Conservation (phyloP, 129 eudicot species). For the Centella asiatica region DNA sequence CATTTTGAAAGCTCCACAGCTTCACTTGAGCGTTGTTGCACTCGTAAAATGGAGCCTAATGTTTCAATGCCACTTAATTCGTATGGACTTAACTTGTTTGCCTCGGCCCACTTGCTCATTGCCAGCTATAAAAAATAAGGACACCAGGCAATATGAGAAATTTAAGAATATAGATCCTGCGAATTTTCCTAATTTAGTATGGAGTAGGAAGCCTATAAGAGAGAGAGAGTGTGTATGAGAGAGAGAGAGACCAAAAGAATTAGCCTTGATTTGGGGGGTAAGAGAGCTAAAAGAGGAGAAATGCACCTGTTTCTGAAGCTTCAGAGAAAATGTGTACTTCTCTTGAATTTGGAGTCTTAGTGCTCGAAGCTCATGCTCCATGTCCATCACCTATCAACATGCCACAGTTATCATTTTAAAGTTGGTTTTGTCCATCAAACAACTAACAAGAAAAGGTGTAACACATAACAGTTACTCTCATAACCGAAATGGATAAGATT, state of each 20-base stretch:
- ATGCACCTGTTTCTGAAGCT: conserved; percentile 85
- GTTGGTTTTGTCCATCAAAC: not conserved
- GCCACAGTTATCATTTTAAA: conserved; percentile 1
- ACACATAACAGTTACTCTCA: not conserved
- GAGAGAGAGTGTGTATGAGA: too few species aligned
- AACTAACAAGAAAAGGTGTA: not conserved
- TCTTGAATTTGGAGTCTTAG: conserved; percentile 72
- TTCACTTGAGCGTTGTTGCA: conserved; percentile 58
- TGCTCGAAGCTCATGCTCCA: conserved; percentile 95
- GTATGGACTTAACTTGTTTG: conserved; percentile 51
- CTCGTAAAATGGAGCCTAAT: conserved; percentile 70
- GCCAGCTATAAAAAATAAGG: conserved; percentile 38
- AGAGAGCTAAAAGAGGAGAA: too few species aligned
- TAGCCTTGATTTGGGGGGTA: too few species aligned
- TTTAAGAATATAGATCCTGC: not conserved
- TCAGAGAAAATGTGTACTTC: conserved; percentile 69
- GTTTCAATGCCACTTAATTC: conserved; percentile 52
- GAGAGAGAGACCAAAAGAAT: too few species aligned
- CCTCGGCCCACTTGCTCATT: conserved; percentile 66
- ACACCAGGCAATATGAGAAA: not conserved
- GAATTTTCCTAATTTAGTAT: too few species aligned
- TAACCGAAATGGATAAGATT: not conserved
- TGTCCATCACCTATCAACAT: conserved; percentile 68
- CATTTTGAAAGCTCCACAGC: conserved; percentile 82
- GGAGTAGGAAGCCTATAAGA: too few species aligned